Percentiles rank a stretch among this genome's conserved stretches.
These are phyloP conservation scores for Pulicaria dysenterica DNA, from an alignment of 129 eudicot species.

Conservation along the genomic window DNA sequence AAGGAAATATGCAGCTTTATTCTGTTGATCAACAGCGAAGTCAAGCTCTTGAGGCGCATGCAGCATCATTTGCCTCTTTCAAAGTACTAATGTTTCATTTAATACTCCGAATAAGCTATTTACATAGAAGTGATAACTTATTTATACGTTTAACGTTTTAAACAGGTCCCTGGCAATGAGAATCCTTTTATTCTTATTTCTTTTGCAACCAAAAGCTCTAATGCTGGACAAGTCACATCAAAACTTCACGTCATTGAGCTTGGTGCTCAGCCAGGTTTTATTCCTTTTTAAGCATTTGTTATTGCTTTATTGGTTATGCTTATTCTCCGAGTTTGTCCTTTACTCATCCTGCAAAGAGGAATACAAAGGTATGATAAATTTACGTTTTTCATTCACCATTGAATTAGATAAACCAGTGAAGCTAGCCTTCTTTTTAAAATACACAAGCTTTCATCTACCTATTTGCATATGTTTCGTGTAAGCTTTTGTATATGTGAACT, in stretches of 20 bases:
- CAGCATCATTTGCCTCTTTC: constrained; percentile 86
- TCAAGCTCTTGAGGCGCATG: constrained; percentile 97
- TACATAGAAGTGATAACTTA: not conserved
- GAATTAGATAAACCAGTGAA: not conserved
- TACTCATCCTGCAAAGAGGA: constrained; percentile 14
- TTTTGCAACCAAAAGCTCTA: constrained; percentile 83
- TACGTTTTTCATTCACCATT: not conserved
- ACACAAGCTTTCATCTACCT: not conserved
- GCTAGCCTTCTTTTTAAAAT: not conserved
- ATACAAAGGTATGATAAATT: constrained; percentile 7
- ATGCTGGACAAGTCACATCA: constrained; percentile 86
- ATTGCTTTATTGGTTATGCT: not conserved
- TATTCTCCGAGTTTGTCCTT: not conserved
- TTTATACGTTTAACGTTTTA: not conserved
- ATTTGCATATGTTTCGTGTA: not conserved
- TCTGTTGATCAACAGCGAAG: constrained; percentile 95
- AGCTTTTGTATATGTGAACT: not conserved
- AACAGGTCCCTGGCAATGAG: constrained; percentile 84
- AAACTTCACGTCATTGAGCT: constrained; percentile 94
- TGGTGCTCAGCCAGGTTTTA: constrained; percentile 91
- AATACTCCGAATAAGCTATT: not conserved
- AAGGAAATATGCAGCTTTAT: constrained; percentile 92
- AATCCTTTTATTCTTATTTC: constrained; percentile 85
- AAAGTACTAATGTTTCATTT: constrained; percentile 45
- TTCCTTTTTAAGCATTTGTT: not conserved